Evolutionary conservation across 805 yeast genomes (phyloP).

Genomic region (Crinitomyces ghanaensis): DNA sequence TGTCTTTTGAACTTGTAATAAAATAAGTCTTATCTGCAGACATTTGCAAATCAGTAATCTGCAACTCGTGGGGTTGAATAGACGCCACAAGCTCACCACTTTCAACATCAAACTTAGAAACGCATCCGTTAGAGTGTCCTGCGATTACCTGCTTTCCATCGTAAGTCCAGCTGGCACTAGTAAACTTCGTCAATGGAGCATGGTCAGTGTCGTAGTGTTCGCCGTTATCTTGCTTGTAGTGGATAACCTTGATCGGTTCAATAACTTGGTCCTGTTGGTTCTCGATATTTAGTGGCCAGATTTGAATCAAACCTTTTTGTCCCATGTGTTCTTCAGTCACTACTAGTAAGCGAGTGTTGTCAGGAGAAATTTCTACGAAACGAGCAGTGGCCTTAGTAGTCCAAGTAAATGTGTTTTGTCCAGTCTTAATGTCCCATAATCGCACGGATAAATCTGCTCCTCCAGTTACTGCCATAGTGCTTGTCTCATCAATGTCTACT

Average conservation of each 20-base stretch:
- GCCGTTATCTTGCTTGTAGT: constrained; percentile 42
- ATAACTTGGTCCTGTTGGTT: constrained; percentile 31
- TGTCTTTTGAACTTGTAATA: constrained; percentile 87
- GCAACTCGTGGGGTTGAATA: constrained; percentile 57
- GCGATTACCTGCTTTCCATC: constrained; percentile 64
- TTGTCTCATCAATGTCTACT: constrained; percentile 65
- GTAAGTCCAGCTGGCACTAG: constrained; percentile 78
- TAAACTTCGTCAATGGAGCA: constrained; percentile 16
- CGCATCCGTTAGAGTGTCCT: constrained; percentile 79
- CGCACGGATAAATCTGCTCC: constrained; percentile 81
- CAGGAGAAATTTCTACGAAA: constrained; percentile 76
- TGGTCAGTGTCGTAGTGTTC: too few relatives aligned
- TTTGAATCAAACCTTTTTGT: constrained; percentile 59
- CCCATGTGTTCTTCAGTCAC: constrained; percentile 93
- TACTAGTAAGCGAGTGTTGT: constrained; percentile 54
- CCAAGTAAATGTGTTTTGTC: constrained; percentile 65
- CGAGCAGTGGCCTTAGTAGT: constrained; percentile 75
- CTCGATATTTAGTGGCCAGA: constrained; percentile 50
- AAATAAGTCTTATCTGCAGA: constrained; percentile 80
- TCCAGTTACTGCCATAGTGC: constrained; percentile 72
- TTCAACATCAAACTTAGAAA: constrained; percentile 65
- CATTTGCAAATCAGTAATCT: constrained; percentile 80
- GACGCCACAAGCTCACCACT: constrained; percentile 60
- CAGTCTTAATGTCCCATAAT: constrained; percentile 75
- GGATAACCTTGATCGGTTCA: constrained; percentile 49